Base-by-base conservation (phyloP, 495 filamentous ascomycete species). In the Hypoxylon lenormandii region DNA sequence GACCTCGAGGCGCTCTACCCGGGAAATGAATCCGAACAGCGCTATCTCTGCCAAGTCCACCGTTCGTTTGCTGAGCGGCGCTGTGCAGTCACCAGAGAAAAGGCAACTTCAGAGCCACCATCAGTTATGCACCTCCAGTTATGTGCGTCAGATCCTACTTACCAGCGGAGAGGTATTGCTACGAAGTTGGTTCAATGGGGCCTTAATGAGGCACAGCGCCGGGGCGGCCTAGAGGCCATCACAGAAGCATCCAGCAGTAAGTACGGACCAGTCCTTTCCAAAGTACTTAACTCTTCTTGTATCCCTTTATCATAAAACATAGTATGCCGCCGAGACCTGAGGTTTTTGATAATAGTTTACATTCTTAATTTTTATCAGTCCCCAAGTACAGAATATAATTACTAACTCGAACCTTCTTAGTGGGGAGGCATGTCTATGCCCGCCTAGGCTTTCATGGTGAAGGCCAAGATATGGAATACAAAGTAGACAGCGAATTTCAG, bases 401-500 rank as follows among this genome's bases (percentile, higher is more conserved):
- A 45, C 42, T 45, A 19, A 45, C 10, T 19, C 16, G 1, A 3
- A 30, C 11, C 3, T 4, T 18, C 37, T 3, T 23, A 70, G 67
- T 82, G 79, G 81, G 81, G 12, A 67, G 81, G 13, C 70, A 76
- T 64, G 80, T 79, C 1, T 83, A 83, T 49, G 38, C 51, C 15
- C 69, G 77, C 23, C 60, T 81, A 57, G 81, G 81, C 0, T 83
- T 83, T 54, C 22, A 51, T 6, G 70, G 72, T 1, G 76, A 79
- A 37, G 76, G 74, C 1, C 16, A 21, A 0, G 73, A 75, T 57
- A 59, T 71, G 0, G 67, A 76, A 57, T 81, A 80, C 50, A 16
- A 67, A 23, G 76, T 81, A 33, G 79, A 80, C 51, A 64, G 70
- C 3, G 74, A 81, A 59, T 82, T 82, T 36, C 1, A 33, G 18